Conservation (phyloP, 257 asterid species). For the Vinca minor region DNA sequence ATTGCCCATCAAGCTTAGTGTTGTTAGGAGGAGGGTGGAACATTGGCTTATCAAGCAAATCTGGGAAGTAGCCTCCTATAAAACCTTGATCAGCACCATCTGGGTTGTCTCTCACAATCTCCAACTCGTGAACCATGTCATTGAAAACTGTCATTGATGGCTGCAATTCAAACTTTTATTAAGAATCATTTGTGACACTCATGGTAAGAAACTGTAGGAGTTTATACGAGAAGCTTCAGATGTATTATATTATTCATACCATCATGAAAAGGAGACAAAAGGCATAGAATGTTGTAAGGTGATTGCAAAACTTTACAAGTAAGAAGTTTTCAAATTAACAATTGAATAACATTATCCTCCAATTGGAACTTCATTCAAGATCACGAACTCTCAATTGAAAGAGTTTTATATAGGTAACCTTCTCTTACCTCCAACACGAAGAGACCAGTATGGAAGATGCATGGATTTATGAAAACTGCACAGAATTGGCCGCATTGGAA, state of each 20-base stretch:
- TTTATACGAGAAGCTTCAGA: not conserved
- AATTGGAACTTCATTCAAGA: not conserved
- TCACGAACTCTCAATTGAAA: not conserved
- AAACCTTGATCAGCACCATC: conserved; percentile 97
- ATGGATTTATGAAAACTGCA: conserved; percentile 87
- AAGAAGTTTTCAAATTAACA: not conserved
- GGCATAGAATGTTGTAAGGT: not conserved
- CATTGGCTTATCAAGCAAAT: conserved; percentile 60
- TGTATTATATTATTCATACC: not conserved
- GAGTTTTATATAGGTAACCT: not conserved
- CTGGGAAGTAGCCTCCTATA: conserved; percentile 61
- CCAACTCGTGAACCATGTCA: conserved; percentile 70
- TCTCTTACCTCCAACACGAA: conserved; percentile 74
- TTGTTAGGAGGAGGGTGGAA: conserved; percentile 62
- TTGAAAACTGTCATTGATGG: conserved; percentile 65
- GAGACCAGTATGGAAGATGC: conserved; percentile 94
- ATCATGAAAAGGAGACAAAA: not conserved
- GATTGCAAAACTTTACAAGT: not conserved
- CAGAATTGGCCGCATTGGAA: conserved; percentile 90
- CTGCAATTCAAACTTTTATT: conserved; percentile 27
- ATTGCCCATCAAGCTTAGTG: conserved; percentile 58
- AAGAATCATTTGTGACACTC: not conserved
- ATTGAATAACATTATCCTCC: not conserved
- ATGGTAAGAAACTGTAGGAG: not conserved
- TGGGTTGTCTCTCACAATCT: conserved; percentile 53